Conservation (phyloP, 495 filamentous ascomycete species). For the Chaetomium cochliodes region DNA sequence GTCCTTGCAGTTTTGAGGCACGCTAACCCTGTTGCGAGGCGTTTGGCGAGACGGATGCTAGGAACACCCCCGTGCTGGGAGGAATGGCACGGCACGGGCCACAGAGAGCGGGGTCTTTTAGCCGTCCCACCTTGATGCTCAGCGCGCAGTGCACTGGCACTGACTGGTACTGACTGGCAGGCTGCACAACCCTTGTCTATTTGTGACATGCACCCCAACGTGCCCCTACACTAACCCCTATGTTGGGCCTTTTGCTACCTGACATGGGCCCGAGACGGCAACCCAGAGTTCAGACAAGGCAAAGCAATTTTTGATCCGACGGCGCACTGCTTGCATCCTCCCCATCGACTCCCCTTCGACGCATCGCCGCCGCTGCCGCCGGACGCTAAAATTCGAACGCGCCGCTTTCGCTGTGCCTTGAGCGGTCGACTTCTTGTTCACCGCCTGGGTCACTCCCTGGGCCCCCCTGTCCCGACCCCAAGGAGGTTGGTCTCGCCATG, state of each 20-base stretch:
- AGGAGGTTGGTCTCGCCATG: conserved; percentile 31
- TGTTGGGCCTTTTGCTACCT: conserved; percentile 37
- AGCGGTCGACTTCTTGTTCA: conserved; percentile 14
- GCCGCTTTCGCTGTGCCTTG: conserved; percentile 13
- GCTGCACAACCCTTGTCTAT: conserved; percentile 13
- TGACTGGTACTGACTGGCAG: too few species aligned
- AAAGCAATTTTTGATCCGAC: conserved; percentile 29
- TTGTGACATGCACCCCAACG: conserved; percentile 27
- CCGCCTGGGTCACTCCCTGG: conserved; percentile 20
- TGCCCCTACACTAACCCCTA: conserved; percentile 35
- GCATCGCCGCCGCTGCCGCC: neutral
- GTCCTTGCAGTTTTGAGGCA: conserved; percentile 31
- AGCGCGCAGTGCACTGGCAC: too few species aligned
- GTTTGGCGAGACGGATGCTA: conserved; percentile 15
- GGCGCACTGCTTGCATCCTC: neutral
- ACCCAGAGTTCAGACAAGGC: conserved; percentile 18
- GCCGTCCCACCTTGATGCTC: neutral
- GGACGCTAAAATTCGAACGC: neutral
- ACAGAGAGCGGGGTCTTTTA: conserved; percentile 4
- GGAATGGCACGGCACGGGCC: conserved; percentile 8
- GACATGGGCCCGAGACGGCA: conserved; percentile 32
- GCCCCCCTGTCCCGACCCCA: conserved; percentile 19
- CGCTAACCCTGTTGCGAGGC: conserved; percentile 17
- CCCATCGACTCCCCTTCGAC: conserved; percentile 13
- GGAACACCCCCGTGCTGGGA: conserved; percentile 20